Conservation (phyloP, 2,329 filamentous ascomycete genomes). For the Apiospora saccharicola region DNA sequence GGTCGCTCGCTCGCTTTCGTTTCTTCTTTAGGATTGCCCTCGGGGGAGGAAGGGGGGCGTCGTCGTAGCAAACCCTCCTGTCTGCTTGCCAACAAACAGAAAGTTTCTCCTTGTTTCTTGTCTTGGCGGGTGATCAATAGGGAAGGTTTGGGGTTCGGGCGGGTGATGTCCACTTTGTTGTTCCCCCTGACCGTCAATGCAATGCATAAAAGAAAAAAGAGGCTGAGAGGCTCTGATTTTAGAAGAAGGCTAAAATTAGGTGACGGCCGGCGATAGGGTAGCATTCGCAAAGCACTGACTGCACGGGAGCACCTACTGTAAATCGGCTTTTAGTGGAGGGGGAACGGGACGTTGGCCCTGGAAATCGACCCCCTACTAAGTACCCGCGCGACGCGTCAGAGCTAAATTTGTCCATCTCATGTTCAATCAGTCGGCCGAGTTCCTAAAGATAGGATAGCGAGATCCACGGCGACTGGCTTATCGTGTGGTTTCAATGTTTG, state of each 20-base stretch:
- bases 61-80: not conserved
- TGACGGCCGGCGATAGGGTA: not conserved
- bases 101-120: slow-evolving; percentile 4
- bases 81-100: not conserved
- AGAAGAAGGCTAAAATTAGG: slow-evolving; percentile 9
- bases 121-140: not conserved
- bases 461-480: not conserved
- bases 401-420: slow-evolving; percentile 15
- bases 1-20: not conserved
- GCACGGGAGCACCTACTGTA: not conserved
- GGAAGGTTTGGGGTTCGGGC: not conserved
- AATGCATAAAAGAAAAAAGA: not conserved
- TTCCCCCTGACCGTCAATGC: slow-evolving; percentile 12
- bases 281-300: slow-evolving; percentile 2
- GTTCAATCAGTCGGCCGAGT: not conserved
- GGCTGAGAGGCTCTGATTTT: slow-evolving; percentile 16
- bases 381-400: slow-evolving; percentile 17
- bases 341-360: not conserved
- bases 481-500: not conserved
- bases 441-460: not conserved
- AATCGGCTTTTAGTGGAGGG: slow-evolving; percentile 6
- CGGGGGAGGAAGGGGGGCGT: not conserved
- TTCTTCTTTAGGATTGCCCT: not conserved
- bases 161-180: not conserved
- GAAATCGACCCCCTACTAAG: not conserved